A percentile compares a stretch with the other conserved stretches of the same genome.
phyloP scores from a whole-genome alignment of 768 basidiomycete genomes.

The Cystobasidium onofrii region DNA sequence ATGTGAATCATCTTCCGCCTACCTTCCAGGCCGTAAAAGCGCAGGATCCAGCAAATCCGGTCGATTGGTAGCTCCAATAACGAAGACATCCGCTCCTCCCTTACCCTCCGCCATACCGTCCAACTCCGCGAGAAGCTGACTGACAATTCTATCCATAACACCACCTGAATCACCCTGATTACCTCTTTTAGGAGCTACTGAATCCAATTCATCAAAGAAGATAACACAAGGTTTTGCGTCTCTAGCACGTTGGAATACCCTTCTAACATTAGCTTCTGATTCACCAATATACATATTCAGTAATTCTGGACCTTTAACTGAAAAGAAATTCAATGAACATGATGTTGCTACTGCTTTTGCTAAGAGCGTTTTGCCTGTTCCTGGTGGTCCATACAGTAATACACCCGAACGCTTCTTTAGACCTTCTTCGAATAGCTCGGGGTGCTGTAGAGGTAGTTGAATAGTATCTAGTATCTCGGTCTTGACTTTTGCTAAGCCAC shows the following conservation, averaged over 20 bases:
- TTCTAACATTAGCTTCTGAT: constrained; percentile 82
- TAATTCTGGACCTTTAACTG: constrained; percentile 91
- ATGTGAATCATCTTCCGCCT: too few relatives aligned
- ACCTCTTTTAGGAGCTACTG: constrained; percentile 69
- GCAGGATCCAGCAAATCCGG: constrained; percentile 94
- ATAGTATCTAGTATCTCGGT: constrained; percentile 90
- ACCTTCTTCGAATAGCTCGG: constrained; percentile 71
- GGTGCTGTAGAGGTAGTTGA: constrained; percentile 75
- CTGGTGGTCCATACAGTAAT: constrained; percentile 87
- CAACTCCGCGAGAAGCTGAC: constrained; percentile 83
- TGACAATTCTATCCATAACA: constrained; percentile 92
- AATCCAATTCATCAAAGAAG: constrained; percentile 92
- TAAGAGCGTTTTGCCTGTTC: constrained; percentile 94
- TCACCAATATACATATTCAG: constrained; percentile 96
- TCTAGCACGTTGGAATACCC: constrained; percentile 72
- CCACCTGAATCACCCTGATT: constrained; percentile 87
- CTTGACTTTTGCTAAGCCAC: constrained; percentile 79
- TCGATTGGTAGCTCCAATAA: constrained; percentile 91
- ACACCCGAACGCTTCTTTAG: constrained; percentile 94
- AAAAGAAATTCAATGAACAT: constrained; percentile 73
- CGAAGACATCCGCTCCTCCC: constrained; percentile 56
- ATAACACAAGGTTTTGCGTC: constrained; percentile 70
- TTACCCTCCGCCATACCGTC: constrained; percentile 68
- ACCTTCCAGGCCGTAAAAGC: constrained; percentile 75
- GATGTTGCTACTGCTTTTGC: constrained; percentile 90